Conservation (phyloP, 2,329 filamentous ascomycete genomes). For the Fusarium subtropicale region DNA sequence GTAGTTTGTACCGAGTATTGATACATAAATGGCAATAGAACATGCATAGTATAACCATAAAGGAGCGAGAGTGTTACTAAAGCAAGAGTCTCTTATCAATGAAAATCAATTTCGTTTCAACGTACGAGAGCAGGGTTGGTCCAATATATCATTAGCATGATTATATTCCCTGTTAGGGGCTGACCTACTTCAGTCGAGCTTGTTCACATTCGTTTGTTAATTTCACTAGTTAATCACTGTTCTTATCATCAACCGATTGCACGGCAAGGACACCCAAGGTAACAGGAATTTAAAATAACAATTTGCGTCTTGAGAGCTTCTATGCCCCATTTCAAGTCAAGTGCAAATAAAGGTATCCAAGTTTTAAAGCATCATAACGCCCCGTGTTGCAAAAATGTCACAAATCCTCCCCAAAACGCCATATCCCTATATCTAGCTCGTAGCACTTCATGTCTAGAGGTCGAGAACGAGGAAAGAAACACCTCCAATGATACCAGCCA, state of each 20-base stretch:
- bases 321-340: background rate
- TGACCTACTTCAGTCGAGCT: background rate
- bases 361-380: conserved; percentile 15
- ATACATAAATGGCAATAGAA: background rate
- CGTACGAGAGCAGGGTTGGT: background rate
- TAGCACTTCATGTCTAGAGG: background rate
- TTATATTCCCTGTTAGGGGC: background rate
- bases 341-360: conserved; percentile 16
- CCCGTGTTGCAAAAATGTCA: background rate
- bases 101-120: background rate
- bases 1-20: background rate
- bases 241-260: background rate
- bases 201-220: background rate
- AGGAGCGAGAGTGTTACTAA: background rate
- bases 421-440: background rate
- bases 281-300: background rate
- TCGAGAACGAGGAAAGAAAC: conserved; percentile 52
- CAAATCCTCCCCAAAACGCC: conserved; percentile 8
- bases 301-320: background rate
- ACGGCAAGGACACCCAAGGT: background rate
- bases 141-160: background rate
- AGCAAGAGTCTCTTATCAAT: background rate
- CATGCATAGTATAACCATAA: background rate
- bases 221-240: background rate
- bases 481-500: conserved; percentile 62